Conservation (phyloP, 495 filamentous ascomycete species). For the Pseudoneurospora amorphoporcata region DNA sequence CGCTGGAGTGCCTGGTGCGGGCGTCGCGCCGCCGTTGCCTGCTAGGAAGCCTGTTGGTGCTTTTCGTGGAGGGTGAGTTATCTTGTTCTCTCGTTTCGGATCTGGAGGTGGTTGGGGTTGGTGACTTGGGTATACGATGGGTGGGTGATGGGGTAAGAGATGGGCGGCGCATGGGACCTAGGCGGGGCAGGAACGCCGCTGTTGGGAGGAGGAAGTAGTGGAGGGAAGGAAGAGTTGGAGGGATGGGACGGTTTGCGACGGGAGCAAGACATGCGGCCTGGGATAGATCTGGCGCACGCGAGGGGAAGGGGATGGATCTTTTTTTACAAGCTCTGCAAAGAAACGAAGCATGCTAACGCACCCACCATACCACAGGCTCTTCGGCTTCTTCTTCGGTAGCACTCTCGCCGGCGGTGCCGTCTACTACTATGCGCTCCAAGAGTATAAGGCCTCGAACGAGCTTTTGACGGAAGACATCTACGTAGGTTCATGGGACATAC, state of each 20-base stretch:
- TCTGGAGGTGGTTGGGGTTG: not conserved
- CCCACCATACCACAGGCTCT: slow-evolving; percentile 45
- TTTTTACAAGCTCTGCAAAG: not conserved
- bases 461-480: slow-evolving; percentile 92
- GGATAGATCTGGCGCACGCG: not conserved
- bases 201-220: not conserved
- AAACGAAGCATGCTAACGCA: not conserved
- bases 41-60: slow-evolving; percentile 77
- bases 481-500: slow-evolving; percentile 49
- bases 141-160: not conserved
- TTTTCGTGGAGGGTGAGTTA: slow-evolving; percentile 80
- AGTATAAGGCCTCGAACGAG: slow-evolving; percentile 91
- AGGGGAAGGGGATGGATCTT: not conserved
- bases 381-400: slow-evolving; percentile 87
- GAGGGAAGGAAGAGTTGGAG: too few relatives aligned
- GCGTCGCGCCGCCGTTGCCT: slow-evolving; percentile 40
- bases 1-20: not conserved
- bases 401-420: slow-evolving; percentile 67
- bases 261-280: not conserved
- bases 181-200: too few relatives aligned
- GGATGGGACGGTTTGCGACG: not conserved
- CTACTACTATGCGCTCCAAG: slow-evolving; percentile 85
- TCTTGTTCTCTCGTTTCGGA: not conserved
- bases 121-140: not conserved
- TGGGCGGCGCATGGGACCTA: too few relatives aligned